Conservation (phyloP, 371 early-diverging fungal genomes). For the Apophysomyces elegans region DNA sequence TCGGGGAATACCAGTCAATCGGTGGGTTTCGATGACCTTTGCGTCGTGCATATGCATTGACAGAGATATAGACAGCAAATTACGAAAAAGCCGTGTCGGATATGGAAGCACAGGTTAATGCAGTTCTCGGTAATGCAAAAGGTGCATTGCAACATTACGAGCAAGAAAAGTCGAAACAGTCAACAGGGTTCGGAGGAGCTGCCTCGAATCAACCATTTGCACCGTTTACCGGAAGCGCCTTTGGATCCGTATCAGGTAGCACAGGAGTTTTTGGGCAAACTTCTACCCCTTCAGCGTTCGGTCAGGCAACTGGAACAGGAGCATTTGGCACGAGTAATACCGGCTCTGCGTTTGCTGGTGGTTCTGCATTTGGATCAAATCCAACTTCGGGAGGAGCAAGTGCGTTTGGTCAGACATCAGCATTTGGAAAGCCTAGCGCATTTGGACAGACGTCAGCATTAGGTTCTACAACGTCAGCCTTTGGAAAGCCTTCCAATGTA, state of each 20-base stretch:
- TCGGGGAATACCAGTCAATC: slow-evolving; percentile 43
- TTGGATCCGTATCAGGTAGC: slow-evolving; percentile 12
- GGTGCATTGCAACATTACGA: slow-evolving; percentile 48
- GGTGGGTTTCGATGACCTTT: slow-evolving; percentile 26
- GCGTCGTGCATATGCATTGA: background rate
- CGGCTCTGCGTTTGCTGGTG: slow-evolving; percentile 19
- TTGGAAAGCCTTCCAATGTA: slow-evolving; percentile 10
- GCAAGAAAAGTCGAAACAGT: slow-evolving; percentile 32
- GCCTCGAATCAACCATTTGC: slow-evolving; percentile 27
- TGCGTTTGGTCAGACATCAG: slow-evolving; percentile 27
- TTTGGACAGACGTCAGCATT: no score
- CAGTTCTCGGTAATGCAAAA: slow-evolving; percentile 31
- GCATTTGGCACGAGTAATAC: background rate
- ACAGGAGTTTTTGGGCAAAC: slow-evolving; percentile 11
- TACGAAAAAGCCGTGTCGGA: slow-evolving; percentile 31
- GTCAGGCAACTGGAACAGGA: background rate
- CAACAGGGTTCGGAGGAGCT: slow-evolving; percentile 36
- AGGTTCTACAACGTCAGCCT: no score
- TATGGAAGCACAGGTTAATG: slow-evolving; percentile 41
- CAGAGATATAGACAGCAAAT: slow-evolving; percentile 22
- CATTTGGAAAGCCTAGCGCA: background rate
- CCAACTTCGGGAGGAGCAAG: slow-evolving; percentile 1
- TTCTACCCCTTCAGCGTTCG: slow-evolving; percentile 19
- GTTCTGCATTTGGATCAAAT: slow-evolving; percentile 17
- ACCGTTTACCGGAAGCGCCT: slow-evolving; percentile 31